Evolutionary conservation across 352 stramenopile species (phyloP).

Genomic region (Phytopythium boreale): DNA sequence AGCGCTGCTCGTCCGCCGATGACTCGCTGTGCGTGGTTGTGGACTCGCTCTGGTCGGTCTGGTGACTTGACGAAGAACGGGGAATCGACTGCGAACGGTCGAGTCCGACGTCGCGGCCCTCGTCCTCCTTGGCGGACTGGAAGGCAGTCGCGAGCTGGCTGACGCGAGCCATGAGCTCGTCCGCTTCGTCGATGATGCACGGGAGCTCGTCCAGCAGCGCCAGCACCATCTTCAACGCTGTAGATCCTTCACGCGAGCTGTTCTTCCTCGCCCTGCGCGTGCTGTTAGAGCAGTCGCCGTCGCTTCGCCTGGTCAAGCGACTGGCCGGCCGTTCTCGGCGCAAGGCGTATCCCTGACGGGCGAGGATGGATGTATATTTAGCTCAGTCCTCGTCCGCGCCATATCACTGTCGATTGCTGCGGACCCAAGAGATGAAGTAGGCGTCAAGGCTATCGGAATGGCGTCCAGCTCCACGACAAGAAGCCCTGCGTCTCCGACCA

Average conservation of each 20-base stretch:
- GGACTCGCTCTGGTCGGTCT: conserved; percentile 1
- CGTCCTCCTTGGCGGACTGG: background rate
- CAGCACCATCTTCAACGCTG: conserved; percentile 30
- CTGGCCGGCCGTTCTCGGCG: too few species aligned
- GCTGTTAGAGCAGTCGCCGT: background rate
- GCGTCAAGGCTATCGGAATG: background rate
- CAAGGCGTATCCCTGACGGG: too few species aligned
- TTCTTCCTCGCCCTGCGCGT: background rate
- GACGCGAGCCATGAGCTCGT: conserved; percentile 52
- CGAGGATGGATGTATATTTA: background rate
- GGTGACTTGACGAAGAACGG: background rate
- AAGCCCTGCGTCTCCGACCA: background rate
- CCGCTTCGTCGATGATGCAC: conserved; percentile 53
- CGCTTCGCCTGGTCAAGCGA: background rate
- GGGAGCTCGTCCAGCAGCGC: conserved; percentile 61
- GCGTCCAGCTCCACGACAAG: background rate
- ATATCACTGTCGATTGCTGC: background rate
- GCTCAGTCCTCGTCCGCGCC: background rate
- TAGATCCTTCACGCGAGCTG: background rate
- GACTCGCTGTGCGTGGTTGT: background rate
- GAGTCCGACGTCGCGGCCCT: background rate
- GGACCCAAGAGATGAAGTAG: background rate
- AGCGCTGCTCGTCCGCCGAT: background rate
- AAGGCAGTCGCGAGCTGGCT: conserved; percentile 20
- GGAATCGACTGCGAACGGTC: background rate